A percentile compares a stretch with the other conserved stretches of the same genome.
Conservation (phyloP, 2,329 filamentous ascomycete genomes). For the Paraphoma sp. region DNA sequence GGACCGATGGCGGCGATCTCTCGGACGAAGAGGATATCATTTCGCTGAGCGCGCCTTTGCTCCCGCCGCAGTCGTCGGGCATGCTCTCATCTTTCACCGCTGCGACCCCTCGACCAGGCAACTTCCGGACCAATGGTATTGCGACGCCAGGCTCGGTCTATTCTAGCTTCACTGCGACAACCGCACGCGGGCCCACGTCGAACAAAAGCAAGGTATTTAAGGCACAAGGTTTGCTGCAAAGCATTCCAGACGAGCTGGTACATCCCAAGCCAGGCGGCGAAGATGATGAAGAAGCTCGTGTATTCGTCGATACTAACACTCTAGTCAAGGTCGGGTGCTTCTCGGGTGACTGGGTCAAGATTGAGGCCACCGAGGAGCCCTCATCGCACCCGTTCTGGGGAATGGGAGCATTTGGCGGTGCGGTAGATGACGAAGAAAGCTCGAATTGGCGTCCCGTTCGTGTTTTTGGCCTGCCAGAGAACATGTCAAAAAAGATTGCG, state of each 20-base stretch:
- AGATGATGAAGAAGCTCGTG: conserved; percentile 83
- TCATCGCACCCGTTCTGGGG: conserved; percentile 72
- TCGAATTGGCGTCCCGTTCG: conserved; percentile 81
- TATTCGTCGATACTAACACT: conserved; percentile 89
- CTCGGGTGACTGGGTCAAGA: conserved; percentile 93
- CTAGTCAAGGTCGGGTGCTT: conserved; percentile 93
- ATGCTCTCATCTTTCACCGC: conserved; percentile 80
- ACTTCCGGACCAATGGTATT: conserved; percentile 74
- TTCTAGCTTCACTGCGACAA: conserved; percentile 85
- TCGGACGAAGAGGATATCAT: conserved; percentile 97
- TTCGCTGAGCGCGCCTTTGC: conserved; percentile 78
- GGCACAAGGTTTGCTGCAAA: conserved; percentile 75
- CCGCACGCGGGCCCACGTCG: conserved; percentile 71
- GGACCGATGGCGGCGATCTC: conserved; percentile 73
- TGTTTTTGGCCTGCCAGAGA: conserved; percentile 87
- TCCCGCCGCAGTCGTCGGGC: conserved; percentile 79
- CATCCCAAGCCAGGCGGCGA: conserved; percentile 84
- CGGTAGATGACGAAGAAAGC: conserved; percentile 66
- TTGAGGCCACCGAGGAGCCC: conserved; percentile 79
- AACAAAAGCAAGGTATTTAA: conserved; percentile 82
- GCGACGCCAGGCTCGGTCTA: conserved; percentile 87
- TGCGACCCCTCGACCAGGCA: conserved; percentile 79
- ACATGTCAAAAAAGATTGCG: conserved; percentile 60
- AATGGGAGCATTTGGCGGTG: conserved; percentile 70
- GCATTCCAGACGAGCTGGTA: conserved; percentile 77